These are phyloP conservation scores for Eimeria acervulina DNA, from an alignment of 169 alveolate genomes.

Conservation along the genomic window DNA sequence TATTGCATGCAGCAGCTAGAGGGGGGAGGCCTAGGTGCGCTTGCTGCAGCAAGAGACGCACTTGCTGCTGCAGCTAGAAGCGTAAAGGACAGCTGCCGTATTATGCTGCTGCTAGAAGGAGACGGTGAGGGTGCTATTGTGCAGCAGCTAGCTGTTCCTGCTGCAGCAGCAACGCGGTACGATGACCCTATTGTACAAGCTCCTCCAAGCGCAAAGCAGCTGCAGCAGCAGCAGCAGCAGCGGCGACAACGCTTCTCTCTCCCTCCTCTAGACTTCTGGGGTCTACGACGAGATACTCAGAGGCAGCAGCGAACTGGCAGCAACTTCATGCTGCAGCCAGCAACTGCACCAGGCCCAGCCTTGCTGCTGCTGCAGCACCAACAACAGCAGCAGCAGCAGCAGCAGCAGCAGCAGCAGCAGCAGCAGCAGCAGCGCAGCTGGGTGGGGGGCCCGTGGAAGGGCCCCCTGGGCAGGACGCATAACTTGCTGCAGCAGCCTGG, in stretches of 20 bases:
- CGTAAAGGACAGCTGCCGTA: background rate
- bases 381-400: constrained; percentile 7
- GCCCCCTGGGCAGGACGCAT: background rate
- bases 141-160: background rate
- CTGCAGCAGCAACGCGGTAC: background rate
- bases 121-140: background rate
- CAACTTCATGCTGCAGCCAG: background rate
- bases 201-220: background rate
- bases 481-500: background rate
- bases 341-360: background rate
- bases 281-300: background rate
- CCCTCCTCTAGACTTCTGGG: background rate
- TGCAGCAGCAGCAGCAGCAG: constrained; percentile 36
- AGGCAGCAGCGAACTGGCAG: background rate
- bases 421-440: background rate
- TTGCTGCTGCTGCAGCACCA: background rate
- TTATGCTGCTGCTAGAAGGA: background rate
- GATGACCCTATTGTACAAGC: background rate
- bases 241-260: background rate
- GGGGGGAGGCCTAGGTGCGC: background rate
- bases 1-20: constrained; percentile 27
- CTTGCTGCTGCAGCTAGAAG: background rate
- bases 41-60: constrained; percentile 1
- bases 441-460: no score
- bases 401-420: background rate